Percentiles rank a stretch among this genome's conserved stretches.
phyloP scores from a whole-genome alignment of 305 asterid species.

The Fraxinus angustifolia region DNA sequence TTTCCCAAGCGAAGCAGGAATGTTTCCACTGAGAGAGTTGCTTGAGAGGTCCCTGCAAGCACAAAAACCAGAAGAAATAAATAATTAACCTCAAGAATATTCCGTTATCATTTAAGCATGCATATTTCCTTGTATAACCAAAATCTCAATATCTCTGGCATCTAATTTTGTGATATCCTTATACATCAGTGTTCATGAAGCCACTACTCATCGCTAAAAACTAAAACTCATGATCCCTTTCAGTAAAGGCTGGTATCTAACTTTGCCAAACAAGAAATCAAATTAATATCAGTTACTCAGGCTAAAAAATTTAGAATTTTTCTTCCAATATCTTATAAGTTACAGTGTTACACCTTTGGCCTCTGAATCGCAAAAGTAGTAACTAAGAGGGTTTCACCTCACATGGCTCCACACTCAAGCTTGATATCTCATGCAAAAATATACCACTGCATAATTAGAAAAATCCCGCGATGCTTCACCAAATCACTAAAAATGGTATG shows the following conservation, averaged over 20 bases:
- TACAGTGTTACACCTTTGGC: too few relatives aligned
- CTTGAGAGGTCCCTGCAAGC: constrained; percentile 82
- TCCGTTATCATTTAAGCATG: constrained; percentile 15
- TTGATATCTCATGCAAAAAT: constrained; percentile 73
- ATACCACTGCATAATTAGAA: constrained; percentile 15
- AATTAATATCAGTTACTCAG: too few relatives aligned
- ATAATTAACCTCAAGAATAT: constrained; percentile 13
- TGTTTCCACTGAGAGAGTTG: constrained; percentile 89
- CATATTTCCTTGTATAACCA: not conserved
- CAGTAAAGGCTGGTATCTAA: too few relatives aligned
- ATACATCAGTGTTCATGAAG: too few relatives aligned
- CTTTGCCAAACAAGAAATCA: too few relatives aligned
- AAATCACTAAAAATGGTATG: not conserved
- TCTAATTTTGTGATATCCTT: too few relatives aligned
- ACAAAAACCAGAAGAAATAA: constrained; percentile 19
- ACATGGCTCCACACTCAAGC: constrained; percentile 89
- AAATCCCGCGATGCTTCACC: not conserved
- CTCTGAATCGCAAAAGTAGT: too few relatives aligned
- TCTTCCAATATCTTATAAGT: too few relatives aligned
- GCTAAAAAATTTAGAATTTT: too few relatives aligned
- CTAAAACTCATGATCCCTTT: too few relatives aligned
- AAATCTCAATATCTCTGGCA: too few relatives aligned
- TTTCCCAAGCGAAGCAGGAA: constrained; percentile 89
- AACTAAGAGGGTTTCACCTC: constrained; percentile 21
- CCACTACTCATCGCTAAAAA: too few relatives aligned